phyloP scores from a whole-genome alignment of 2,329 filamentous ascomycete genomes.

The Aspergillus luchuensis region DNA sequence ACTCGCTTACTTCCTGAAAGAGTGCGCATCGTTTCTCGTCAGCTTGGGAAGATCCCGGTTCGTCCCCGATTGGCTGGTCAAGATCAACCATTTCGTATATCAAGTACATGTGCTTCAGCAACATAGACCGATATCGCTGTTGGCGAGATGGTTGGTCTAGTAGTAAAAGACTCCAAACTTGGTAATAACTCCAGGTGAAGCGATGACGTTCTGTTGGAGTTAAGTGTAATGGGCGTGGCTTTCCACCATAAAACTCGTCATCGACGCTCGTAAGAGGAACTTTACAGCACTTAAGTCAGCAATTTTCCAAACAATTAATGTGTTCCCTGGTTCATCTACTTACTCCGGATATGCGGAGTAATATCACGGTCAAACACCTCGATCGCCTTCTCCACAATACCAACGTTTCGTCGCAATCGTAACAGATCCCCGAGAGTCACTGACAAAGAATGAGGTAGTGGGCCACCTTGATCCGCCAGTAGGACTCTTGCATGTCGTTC shows the following conservation, averaged over 20 bases:
- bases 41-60: background rate
- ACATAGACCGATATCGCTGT: background rate
- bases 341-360: background rate
- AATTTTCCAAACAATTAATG: no score
- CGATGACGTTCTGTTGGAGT: background rate
- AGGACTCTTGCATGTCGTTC: background rate
- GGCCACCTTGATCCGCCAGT: background rate
- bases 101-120: background rate
- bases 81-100: background rate
- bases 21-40: background rate
- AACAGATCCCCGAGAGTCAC: background rate
- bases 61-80: background rate
- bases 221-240: background rate
- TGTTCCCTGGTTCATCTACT: background rate
- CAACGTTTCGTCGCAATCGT: background rate
- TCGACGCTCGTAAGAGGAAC: background rate
- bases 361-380: background rate
- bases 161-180: background rate
- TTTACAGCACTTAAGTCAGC: no score
- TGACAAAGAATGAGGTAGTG: background rate
- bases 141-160: background rate
- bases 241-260: background rate
- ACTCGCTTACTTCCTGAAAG: background rate
- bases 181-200: background rate
- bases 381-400: background rate